Percentiles rank a stretch among this genome's conserved stretches.
Conservation (phyloP, 139 green algal species). For the Chlamydomonas sp. region DNA sequence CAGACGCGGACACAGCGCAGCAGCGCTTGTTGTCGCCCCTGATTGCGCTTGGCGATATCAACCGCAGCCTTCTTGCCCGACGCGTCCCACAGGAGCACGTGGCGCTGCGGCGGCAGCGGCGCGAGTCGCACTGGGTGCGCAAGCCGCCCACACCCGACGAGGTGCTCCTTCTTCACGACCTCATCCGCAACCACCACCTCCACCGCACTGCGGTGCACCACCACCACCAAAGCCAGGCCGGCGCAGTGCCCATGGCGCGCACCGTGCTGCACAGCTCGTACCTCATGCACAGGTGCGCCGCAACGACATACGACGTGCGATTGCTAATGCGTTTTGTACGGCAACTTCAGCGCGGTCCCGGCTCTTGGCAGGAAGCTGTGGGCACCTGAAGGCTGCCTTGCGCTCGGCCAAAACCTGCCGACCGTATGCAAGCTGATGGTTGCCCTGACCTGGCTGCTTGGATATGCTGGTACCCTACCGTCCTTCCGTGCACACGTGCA, state of each 20-base stretch:
- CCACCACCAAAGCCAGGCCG: neutral
- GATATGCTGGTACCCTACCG: no score
- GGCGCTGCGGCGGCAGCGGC: constrained; percentile 25
- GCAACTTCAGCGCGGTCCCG: no score
- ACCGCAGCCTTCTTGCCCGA: neutral
- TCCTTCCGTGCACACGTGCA: no score
- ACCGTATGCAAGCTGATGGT: no score
- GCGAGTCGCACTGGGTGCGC: constrained; percentile 18
- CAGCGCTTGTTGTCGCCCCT: no score
- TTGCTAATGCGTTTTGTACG: no score
- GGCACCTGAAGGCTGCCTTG: no score
- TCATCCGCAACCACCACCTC: constrained; percentile 20
- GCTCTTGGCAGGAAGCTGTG: no score
- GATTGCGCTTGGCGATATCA: neutral
- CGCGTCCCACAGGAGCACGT: constrained; percentile 11
- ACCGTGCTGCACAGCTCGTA: constrained; percentile 19
- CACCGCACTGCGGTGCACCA: neutral
- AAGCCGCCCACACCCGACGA: constrained; percentile 25
- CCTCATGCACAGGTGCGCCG: constrained; percentile 37
- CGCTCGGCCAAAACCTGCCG: no score
- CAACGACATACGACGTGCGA: no score
- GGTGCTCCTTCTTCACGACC: constrained; percentile 37
- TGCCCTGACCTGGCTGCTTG: no score
- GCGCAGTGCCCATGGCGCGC: constrained; percentile 40
- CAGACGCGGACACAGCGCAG: no score